Evolutionary conservation across 208 protist genomes (phyloP), one percentile per base, ranked within the genome.

Genomic region (Acanthamoeba culbertsoni): DNA sequence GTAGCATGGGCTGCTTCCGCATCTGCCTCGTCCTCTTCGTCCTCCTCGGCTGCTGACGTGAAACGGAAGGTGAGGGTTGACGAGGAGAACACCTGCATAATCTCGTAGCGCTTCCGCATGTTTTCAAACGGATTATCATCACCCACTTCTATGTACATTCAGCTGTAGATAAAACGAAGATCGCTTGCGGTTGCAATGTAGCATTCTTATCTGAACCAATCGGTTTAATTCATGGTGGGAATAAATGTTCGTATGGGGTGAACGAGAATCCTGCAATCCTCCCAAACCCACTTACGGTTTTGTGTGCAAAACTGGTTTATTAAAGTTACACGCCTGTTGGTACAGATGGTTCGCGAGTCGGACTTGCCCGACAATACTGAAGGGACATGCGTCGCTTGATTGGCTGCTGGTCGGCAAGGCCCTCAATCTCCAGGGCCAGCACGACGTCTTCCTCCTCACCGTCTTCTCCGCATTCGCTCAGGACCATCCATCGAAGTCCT

Each of bases 341-440:
- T 55, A 8, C 12, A 8, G 8, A 18, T 8, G 12, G 48, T 18
- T 55, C 12, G 18, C 12, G 48, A 23, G 48, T 18, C 48, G 48
- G 48, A 55, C 18, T 8, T 55, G 8, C 48, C 48, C 8, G 8
- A 18, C 48, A 18, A 18, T 63, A 75, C 35, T 75, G 37, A 37
- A 75, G 65, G 35, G 65, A 75, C 65, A 46, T 43, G 65, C 65
- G 65, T 16, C 65, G 37, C 65, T 75, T 75, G 65, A 75, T 75
- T 7, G 65, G 65, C 65, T 75, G 65, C 37, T 31, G 65, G 65
- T 75, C 65, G 65, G 45, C 65, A 31, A 75, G 20, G 65, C 65
- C 65, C 65, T 45, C 37, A 37, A 75, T 75, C 65, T 75, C 65
- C 65, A 75, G 65, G 14, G 65, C 65, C 35, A 75, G 65, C 65